Percentiles rank a stretch among this genome's conserved stretches.
These are phyloP conservation scores for Fonsecaea pugnacius DNA, from an alignment of 2,329 filamentous ascomycete species.

Conservation along the genomic window DNA sequence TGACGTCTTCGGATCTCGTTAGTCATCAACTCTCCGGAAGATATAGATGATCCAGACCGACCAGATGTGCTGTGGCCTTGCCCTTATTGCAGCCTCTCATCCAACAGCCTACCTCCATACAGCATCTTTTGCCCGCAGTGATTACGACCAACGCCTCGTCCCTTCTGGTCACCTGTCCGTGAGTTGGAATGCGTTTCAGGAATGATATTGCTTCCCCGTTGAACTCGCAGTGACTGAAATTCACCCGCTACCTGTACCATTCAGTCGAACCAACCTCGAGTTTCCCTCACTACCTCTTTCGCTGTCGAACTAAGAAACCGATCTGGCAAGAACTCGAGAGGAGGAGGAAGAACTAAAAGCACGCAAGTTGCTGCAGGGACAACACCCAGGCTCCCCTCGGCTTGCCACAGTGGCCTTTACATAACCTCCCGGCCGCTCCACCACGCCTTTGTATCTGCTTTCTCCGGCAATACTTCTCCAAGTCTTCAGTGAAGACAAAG, in stretches of 20 bases:
- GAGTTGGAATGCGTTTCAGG: background rate
- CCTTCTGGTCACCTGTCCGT: background rate
- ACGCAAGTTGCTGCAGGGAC: background rate
- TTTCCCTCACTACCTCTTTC: background rate
- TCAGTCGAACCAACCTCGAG: background rate
- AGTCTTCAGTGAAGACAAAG: background rate
- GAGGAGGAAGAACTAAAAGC: background rate
- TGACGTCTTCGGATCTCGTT: background rate
- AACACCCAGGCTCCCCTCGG: background rate
- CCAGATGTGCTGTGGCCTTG: background rate
- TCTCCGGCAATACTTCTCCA: background rate
- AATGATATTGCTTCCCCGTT: background rate
- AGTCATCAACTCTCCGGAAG: background rate
- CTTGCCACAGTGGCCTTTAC: background rate
- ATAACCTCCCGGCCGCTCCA: background rate
- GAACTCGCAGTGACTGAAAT: background rate
- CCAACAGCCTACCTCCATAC: background rate
- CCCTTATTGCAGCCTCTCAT: background rate
- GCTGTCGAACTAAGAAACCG: background rate
- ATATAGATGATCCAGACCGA: conserved; percentile 3
- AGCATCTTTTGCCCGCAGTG: background rate
- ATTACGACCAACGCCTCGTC: background rate
- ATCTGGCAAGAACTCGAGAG: background rate
- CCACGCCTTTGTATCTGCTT: background rate
- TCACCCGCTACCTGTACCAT: background rate